A percentile compares a stretch with the other conserved stretches of the same genome.
These are phyloP conservation scores for Macrophomina phaseolina DNA, from an alignment of 2,329 filamentous ascomycete species.

Conservation along the genomic window DNA sequence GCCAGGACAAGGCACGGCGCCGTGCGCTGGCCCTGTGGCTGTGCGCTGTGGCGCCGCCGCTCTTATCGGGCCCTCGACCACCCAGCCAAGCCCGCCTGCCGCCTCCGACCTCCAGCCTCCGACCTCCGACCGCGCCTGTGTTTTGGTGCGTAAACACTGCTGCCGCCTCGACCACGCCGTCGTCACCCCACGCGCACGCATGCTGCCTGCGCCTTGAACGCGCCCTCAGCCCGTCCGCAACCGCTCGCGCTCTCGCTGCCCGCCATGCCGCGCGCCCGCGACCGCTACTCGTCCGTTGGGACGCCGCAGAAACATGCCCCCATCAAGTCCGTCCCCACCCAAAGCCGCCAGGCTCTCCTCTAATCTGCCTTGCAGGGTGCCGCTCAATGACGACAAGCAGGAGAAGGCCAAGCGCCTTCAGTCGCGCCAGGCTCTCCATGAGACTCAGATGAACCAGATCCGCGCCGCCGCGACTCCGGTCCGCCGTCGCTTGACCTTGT, in stretches of 20 bases:
- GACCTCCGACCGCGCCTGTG: not conserved
- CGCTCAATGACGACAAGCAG: conserved; percentile 91
- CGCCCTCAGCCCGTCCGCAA: conserved; percentile 10
- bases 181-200: not conserved
- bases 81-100: too few species aligned
- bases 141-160: not conserved
- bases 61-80: too few species aligned
- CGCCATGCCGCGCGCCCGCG: conserved; percentile 62
- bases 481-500: conserved; percentile 65
- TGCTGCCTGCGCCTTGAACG: not conserved
- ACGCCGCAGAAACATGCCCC: conserved; percentile 54
- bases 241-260: conserved; percentile 29
- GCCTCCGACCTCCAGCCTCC: not conserved
- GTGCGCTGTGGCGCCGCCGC: not conserved
- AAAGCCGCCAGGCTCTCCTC: not conserved
- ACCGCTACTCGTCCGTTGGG: conserved; percentile 48
- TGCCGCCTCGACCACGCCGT: not conserved
- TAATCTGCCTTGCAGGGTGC: conserved; percentile 66
- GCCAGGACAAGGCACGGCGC: not conserved
- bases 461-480: conserved; percentile 76
- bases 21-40: not conserved
- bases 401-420: conserved; percentile 90
- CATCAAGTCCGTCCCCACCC: conserved; percentile 25
- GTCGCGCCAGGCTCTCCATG: conserved; percentile 84
- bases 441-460: conserved; percentile 90